Evolutionary conservation across 1,284 basidiomycete species (phyloP).

Genomic region (Apiotrichum domesticum): DNA sequence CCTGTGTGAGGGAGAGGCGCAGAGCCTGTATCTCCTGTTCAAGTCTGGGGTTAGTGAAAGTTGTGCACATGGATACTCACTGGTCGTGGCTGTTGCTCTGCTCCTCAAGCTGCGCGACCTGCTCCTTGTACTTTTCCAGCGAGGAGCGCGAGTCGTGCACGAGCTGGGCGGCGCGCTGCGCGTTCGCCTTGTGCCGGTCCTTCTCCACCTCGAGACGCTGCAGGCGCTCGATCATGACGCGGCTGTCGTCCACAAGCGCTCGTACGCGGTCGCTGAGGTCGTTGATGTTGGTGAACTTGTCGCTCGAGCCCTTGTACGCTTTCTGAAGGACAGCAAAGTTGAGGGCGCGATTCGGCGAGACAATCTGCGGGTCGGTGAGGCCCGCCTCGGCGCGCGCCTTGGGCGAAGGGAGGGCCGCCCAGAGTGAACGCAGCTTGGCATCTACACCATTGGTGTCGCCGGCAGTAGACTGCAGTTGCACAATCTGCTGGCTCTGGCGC

Average conservation of each 20-base stretch:
- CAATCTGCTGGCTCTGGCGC: conserved; percentile 30
- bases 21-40: conserved; percentile 1
- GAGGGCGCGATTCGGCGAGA: conserved; percentile 44
- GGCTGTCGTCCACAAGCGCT: conserved; percentile 71
- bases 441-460: conserved; percentile 14
- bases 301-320: conserved; percentile 24
- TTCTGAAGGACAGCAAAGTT: conserved; percentile 44
- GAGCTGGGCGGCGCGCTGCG: conserved; percentile 78
- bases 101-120: conserved; percentile 8
- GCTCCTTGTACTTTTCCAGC: conserved; percentile 75
- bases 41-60: not conserved
- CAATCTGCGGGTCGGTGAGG: conserved; percentile 55
- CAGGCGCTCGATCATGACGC: conserved; percentile 70
- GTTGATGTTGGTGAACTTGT: conserved; percentile 51
- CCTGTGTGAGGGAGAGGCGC: conserved; percentile 3
- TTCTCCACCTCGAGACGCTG: conserved; percentile 77
- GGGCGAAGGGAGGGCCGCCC: conserved; percentile 70
- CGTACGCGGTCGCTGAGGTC: conserved; percentile 69
- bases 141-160: conserved; percentile 69
- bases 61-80: not conserved
- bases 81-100: not conserved
- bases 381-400: conserved; percentile 62
- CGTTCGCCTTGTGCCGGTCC: conserved; percentile 81
- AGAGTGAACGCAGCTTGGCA: conserved; percentile 60
- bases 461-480: conserved; percentile 16